These are phyloP conservation scores for Malus hybrid DNA, from an alignment of 331 rosid species.

Conservation along the genomic window DNA sequence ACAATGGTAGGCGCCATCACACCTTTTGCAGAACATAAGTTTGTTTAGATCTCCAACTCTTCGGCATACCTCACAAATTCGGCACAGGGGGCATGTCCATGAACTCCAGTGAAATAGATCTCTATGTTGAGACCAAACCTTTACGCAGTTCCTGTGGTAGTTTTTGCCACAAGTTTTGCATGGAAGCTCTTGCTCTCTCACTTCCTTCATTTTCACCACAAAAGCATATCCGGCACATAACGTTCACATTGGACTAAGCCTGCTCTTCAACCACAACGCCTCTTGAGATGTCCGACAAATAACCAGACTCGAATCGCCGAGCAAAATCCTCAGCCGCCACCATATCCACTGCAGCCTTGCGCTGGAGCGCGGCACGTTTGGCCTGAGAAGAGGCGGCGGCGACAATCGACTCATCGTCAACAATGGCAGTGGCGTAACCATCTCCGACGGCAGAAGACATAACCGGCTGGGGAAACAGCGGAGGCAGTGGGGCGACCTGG, in stretches of 20 bases:
- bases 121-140: slow-evolving; percentile 88
- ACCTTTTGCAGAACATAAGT: slow-evolving; percentile 96
- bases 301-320: slow-evolving; percentile 73
- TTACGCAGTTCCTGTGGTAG: slow-evolving; percentile 91
- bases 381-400: slow-evolving; percentile 75
- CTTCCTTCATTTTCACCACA: slow-evolving; percentile 80
- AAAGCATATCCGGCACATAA: slow-evolving; percentile 91
- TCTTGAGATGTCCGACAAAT: slow-evolving; percentile 48
- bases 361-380: slow-evolving; percentile 73
- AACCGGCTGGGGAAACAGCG: slow-evolving; percentile 6
- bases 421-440: slow-evolving; percentile 6
- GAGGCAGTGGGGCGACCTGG: slow-evolving; percentile 48
- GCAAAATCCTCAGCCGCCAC: slow-evolving; percentile 94
- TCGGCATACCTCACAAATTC: slow-evolving; percentile 95
- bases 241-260: slow-evolving; percentile 58
- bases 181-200: slow-evolving; percentile 81
- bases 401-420: slow-evolving; percentile 22
- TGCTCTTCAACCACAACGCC: slow-evolving; percentile 59
- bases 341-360: slow-evolving; percentile 92
- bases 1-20: slow-evolving; percentile 98
- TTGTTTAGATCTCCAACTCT: slow-evolving; percentile 93
- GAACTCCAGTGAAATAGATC: slow-evolving; percentile 99
- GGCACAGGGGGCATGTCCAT: slow-evolving; percentile 92
- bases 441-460: slow-evolving; percentile 15
- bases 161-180: slow-evolving; percentile 93